Conservation (phyloP, 148 eudicot species). For the Vaccinium darrowii region DNA sequence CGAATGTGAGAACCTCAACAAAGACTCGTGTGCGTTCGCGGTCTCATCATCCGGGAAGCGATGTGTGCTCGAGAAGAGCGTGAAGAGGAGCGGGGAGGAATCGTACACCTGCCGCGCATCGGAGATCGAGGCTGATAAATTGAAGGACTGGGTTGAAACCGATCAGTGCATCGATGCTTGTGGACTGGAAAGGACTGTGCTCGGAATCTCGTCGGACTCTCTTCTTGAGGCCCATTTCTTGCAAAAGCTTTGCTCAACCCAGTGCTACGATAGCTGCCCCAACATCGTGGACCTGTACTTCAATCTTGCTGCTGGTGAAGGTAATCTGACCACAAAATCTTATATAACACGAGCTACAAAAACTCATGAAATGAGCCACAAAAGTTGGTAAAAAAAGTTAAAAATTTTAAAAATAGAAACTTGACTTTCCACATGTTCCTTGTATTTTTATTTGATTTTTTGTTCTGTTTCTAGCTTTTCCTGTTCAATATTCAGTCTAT, state of each 20-base stretch:
- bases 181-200: slow-evolving; percentile 50
- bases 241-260: slow-evolving; percentile 58
- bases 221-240: slow-evolving; percentile 58
- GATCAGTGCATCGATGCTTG: slow-evolving; percentile 54
- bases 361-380: no score
- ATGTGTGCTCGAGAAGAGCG: slow-evolving; percentile 61
- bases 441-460: no score
- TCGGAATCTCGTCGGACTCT: slow-evolving; percentile 74
- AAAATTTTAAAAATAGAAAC: background rate
- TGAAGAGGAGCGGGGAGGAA: slow-evolving; percentile 46
- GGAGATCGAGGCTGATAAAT: slow-evolving; percentile 45
- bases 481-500: background rate
- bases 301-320: slow-evolving; percentile 81
- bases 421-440: background rate
- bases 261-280: slow-evolving; percentile 58
- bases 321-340: slow-evolving; percentile 16
- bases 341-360: no score
- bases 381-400: no score
- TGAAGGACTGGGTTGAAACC: slow-evolving; percentile 51
- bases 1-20: slow-evolving; percentile 56
- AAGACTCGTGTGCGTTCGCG: slow-evolving; percentile 62
- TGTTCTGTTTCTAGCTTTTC: background rate
- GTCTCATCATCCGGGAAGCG: slow-evolving; percentile 60
- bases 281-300: slow-evolving; percentile 73
- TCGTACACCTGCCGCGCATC: slow-evolving; percentile 51